Evolutionary conservation across 2,329 filamentous ascomycete species (phyloP).

Genomic region (Sporothrix luriei): DNA sequence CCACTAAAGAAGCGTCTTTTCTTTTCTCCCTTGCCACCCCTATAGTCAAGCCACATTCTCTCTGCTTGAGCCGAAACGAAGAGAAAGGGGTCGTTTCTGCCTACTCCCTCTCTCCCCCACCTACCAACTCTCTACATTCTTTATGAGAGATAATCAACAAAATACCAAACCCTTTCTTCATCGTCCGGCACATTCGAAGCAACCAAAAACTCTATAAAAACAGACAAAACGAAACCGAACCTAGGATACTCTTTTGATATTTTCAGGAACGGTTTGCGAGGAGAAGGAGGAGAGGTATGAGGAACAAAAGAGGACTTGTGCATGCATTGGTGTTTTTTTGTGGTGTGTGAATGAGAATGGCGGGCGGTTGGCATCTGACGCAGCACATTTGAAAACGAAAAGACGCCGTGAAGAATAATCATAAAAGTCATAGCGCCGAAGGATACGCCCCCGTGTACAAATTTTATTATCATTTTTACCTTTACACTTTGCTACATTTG

Average conservation of each 20-base stretch:
- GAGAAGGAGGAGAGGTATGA: conserved; percentile 5
- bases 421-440: conserved; percentile 34
- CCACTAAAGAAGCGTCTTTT: conserved; percentile 43
- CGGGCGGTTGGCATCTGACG: conserved; percentile 13
- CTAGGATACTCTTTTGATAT: background rate
- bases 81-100: background rate
- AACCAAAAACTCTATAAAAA: background rate
- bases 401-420: conserved; percentile 8
- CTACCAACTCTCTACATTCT: background rate
- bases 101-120: background rate
- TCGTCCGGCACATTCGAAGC: conserved; percentile 8
- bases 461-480: conserved; percentile 27
- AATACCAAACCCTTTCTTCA: background rate
- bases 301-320: background rate
- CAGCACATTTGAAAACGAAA: background rate
- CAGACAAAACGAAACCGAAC: conserved; percentile 1
- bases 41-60: no score
- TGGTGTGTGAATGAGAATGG: conserved; percentile 15
- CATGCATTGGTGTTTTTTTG: background rate
- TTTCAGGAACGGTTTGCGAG: background rate
- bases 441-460: conserved; percentile 42
- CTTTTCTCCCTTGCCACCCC: background rate
- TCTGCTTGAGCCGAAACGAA: conserved; percentile 12
- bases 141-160: conserved; percentile 1
- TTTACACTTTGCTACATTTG: background rate